These are phyloP conservation scores for Lithospermum erythrorhizon DNA, from an alignment of 257 asterid species.

Conservation along the genomic window DNA sequence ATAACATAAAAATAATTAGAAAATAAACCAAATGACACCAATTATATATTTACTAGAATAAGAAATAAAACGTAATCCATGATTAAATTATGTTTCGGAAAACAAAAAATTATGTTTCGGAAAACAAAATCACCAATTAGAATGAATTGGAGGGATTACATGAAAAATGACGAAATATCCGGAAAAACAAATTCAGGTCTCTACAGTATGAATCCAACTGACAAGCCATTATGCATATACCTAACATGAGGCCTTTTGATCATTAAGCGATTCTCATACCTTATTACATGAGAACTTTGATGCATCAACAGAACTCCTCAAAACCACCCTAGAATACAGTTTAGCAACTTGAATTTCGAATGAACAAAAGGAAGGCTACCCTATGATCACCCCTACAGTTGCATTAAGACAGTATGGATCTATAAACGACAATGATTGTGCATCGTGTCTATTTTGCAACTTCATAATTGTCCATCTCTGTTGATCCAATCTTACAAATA, in stretches of 20 bases:
- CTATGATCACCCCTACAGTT: not conserved
- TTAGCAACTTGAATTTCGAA: not conserved
- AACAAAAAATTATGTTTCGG: too few species aligned
- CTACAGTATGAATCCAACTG: too few species aligned
- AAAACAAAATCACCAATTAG: too few species aligned
- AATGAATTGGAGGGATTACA: too few species aligned
- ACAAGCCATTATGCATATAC: not conserved
- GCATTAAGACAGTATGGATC: not conserved
- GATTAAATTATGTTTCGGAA: too few species aligned
- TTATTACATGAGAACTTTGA: not conserved
- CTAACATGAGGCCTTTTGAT: not conserved
- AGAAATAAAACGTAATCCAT: too few species aligned
- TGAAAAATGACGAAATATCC: too few species aligned
- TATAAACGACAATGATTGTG: not conserved
- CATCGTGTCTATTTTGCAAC: constrained; percentile 7
- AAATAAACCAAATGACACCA: too few species aligned
- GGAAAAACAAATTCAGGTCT: too few species aligned
- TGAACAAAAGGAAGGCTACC: not conserved
- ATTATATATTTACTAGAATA: too few species aligned
- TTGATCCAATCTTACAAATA: constrained; percentile 69
- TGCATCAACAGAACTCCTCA: not conserved
- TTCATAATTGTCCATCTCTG: constrained; percentile 18
- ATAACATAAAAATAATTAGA: too few species aligned
- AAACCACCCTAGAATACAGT: not conserved
- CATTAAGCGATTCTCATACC: not conserved